Conservation (phyloP, 106 monocot species). For the Allium cepa region DNA sequence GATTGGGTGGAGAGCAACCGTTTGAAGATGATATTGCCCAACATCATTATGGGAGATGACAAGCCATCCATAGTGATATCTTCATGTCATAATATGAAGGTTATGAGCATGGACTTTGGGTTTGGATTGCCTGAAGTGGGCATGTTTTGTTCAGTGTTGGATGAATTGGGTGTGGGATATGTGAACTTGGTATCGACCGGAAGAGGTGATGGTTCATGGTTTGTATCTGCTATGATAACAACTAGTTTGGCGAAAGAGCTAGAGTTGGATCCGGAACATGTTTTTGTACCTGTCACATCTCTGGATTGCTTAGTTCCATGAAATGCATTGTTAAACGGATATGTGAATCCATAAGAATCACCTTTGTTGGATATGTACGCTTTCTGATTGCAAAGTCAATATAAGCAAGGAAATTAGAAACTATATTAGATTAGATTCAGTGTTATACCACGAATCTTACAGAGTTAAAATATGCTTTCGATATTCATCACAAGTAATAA, state of each 20-base stretch:
- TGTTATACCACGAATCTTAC: no score
- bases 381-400: no score
- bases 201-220: slow-evolving; percentile 6
- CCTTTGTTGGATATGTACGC: no score
- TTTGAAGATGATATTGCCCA: background rate
- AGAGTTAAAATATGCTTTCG: no score
- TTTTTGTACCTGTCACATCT: slow-evolving; percentile 4
- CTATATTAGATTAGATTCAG: no score
- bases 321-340: no score
- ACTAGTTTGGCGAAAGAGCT: background rate
- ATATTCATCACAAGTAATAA: no score
- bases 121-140: slow-evolving; percentile 3
- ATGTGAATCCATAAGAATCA: no score
- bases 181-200: slow-evolving; percentile 5
- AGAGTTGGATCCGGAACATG: slow-evolving; percentile 5
- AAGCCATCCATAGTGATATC: background rate
- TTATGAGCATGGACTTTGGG: slow-evolving; percentile 12
- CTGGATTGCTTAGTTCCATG: no score
- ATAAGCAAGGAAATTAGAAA: no score
- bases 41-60: background rate
- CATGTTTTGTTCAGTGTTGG: background rate
- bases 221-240: slow-evolving; percentile 5
- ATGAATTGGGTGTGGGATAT: background rate
- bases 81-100: slow-evolving; percentile 11
- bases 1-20: slow-evolving; percentile 3